phyloP scores from a whole-genome alignment of 495 filamentous ascomycete species.

The Clavariopsis aquatica region DNA sequence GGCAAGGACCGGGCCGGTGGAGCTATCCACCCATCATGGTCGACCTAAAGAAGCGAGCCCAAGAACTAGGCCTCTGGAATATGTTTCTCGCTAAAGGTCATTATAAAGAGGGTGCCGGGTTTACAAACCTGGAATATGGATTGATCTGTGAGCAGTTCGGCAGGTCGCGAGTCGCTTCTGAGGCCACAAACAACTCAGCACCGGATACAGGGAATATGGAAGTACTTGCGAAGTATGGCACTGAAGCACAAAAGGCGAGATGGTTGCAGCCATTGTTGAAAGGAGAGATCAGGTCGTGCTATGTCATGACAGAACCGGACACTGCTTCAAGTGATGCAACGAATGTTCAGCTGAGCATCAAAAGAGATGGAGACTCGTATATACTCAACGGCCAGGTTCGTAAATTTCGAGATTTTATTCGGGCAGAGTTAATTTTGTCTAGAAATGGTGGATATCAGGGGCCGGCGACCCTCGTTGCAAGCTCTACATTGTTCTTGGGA shows the following conservation, averaged over 20 bases:
- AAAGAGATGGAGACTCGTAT: slow-evolving; percentile 76
- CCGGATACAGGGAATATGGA: slow-evolving; percentile 98
- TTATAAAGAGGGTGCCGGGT: slow-evolving; percentile 85
- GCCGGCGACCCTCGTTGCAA: slow-evolving; percentile 88
- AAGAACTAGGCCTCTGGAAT: slow-evolving; percentile 83
- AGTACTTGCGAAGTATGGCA: slow-evolving; percentile 89
- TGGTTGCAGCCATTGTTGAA: slow-evolving; percentile 85
- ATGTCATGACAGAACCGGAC: slow-evolving; percentile 91
- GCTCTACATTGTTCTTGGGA: slow-evolving; percentile 91
- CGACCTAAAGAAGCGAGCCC: slow-evolving; percentile 76
- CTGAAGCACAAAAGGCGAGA: slow-evolving; percentile 80
- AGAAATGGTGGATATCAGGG: slow-evolving; percentile 97
- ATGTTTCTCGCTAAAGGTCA: slow-evolving; percentile 90
- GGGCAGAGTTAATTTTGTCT: neutral
- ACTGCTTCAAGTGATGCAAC: slow-evolving; percentile 83
- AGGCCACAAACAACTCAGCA: slow-evolving; percentile 89
- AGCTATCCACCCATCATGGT: slow-evolving; percentile 77
- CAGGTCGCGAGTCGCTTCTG: slow-evolving; percentile 73
- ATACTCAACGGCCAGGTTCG: slow-evolving; percentile 80
- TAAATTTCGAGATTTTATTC: neutral
- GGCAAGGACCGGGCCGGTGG: slow-evolving; percentile 70
- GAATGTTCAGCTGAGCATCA: slow-evolving; percentile 83
- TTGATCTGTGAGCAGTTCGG: slow-evolving; percentile 91
- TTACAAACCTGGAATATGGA: slow-evolving; percentile 88
- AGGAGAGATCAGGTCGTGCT: slow-evolving; percentile 83